Conservation (phyloP, 2,329 filamentous ascomycete genomes). For the Claviceps sp. region DNA sequence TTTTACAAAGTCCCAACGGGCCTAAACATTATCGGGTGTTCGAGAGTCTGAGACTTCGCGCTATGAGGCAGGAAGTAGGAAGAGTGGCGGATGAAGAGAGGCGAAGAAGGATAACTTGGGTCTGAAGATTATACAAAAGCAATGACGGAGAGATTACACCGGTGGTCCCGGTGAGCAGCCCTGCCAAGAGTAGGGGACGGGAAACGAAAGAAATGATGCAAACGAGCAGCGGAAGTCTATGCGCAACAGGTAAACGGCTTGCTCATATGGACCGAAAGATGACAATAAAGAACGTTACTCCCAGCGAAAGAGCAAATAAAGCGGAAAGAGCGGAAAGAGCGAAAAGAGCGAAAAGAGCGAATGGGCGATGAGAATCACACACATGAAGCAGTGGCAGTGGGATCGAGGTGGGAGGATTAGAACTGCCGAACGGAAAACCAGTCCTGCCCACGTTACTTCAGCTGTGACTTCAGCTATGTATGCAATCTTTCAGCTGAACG, state of each 20-base stretch:
- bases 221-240: background rate
- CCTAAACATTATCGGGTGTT: constrained; percentile 10
- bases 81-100: background rate
- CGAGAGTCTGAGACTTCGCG: background rate
- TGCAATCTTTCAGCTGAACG: background rate
- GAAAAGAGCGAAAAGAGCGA: background rate
- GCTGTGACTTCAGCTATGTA: no score
- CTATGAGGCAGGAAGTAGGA: background rate
- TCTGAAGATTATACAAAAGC: background rate
- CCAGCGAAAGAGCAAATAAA: background rate
- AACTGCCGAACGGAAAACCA: background rate
- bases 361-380: background rate
- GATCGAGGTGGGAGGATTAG: background rate
- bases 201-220: background rate
- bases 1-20: constrained; percentile 8
- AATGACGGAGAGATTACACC: constrained; percentile 2
- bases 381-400: constrained; percentile 1
- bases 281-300: background rate
- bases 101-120: background rate
- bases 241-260: background rate
- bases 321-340: background rate
- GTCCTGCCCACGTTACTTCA: background rate
- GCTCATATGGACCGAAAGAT: background rate
- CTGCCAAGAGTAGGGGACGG: background rate
- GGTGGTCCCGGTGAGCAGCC: background rate